These are phyloP conservation scores for Xylaria acuta DNA, from an alignment of 495 filamentous ascomycete species.

Conservation along the genomic window DNA sequence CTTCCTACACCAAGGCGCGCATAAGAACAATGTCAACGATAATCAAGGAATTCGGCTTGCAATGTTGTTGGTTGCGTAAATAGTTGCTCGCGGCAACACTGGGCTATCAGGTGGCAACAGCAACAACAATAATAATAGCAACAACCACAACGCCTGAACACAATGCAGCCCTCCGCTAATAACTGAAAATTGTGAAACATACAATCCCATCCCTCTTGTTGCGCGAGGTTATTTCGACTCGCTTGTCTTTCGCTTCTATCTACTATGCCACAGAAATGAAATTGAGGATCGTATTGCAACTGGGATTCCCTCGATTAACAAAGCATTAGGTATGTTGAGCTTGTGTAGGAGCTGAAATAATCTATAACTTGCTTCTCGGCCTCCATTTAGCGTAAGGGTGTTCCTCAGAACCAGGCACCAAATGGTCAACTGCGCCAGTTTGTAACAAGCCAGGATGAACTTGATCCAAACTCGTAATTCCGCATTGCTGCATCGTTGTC, in stretches of 20 bases:
- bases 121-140: not conserved
- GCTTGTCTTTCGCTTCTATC: not conserved
- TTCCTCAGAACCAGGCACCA: constrained; percentile 62
- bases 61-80: not conserved
- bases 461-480: constrained; percentile 73
- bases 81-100: constrained; percentile 2
- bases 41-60: not conserved
- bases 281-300: not conserved
- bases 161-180: not conserved
- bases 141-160: not conserved
- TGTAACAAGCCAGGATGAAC: constrained; percentile 73
- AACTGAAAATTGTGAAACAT: not conserved
- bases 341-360: not conserved
- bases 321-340: not conserved
- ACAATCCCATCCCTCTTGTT: not conserved
- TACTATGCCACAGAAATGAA: not conserved
- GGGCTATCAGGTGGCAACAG: not conserved
- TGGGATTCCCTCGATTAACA: not conserved
- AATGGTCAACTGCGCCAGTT: constrained; percentile 72
- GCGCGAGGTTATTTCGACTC: not conserved
- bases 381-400: constrained; percentile 70
- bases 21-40: not conserved
- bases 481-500: constrained; percentile 79
- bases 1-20: not conserved
- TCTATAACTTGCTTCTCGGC: constrained; percentile 37